Percentiles rank a stretch among this genome's conserved stretches.
Evolutionary conservation across 768 basidiomycete genomes (phyloP).

Genomic region (Gautieria morchelliformis): DNA sequence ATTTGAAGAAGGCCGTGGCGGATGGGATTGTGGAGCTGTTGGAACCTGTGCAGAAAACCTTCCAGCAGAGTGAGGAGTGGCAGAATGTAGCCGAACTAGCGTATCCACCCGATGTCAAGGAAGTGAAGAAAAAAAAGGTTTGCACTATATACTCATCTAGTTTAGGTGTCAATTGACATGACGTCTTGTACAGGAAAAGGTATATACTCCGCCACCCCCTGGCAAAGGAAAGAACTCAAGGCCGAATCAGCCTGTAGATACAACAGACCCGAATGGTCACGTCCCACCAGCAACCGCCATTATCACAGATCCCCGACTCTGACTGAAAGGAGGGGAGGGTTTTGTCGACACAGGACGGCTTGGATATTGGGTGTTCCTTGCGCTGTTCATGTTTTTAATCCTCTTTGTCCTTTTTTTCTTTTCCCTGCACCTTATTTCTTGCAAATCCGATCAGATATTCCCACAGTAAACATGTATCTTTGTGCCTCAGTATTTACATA

Average conservation of each 20-base stretch:
- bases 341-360: too few species aligned
- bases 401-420: too few species aligned
- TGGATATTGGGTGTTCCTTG: too few species aligned
- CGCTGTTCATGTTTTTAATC: too few species aligned
- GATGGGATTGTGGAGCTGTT: slow-evolving; percentile 67
- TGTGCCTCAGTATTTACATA: too few species aligned
- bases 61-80: slow-evolving; percentile 73
- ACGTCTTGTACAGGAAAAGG: slow-evolving; percentile 46
- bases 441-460: too few species aligned
- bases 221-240: slow-evolving; percentile 60
- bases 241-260: slow-evolving; percentile 11
- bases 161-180: not conserved
- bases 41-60: slow-evolving; percentile 72
- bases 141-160: not conserved
- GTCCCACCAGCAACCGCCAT: too few species aligned
- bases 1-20: slow-evolving; percentile 73
- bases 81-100: slow-evolving; percentile 65
- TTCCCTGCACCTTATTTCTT: too few species aligned
- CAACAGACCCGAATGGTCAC: slow-evolving; percentile 11
- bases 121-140: slow-evolving; percentile 48
- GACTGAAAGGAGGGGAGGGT: too few species aligned
- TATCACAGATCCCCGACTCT: too few species aligned
- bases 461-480: too few species aligned
- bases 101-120: slow-evolving; percentile 63
- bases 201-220: slow-evolving; percentile 76